Conservation (phyloP, 140 eudicot species). For the Oenanthe javanica region DNA sequence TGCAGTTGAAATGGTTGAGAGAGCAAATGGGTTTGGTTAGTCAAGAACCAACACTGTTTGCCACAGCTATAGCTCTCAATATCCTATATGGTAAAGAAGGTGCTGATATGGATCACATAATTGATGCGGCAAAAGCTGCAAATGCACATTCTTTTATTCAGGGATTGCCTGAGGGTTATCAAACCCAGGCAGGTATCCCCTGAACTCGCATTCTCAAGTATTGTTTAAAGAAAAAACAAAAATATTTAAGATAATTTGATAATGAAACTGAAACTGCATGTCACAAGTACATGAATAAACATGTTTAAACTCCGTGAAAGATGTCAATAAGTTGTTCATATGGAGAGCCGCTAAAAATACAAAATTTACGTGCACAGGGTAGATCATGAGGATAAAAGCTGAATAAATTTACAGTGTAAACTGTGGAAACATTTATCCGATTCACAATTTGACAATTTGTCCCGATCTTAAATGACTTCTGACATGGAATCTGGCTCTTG, state of each 20-base stretch:
- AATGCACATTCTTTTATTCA: conserved; percentile 65
- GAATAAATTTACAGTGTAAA: not conserved
- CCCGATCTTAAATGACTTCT: not conserved
- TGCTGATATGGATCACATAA: conserved; percentile 38
- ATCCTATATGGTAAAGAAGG: conserved; percentile 60
- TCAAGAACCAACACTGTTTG: conserved; percentile 85
- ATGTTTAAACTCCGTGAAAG: not conserved
- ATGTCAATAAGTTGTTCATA: not conserved
- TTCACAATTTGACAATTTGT: not conserved
- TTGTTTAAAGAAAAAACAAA: not conserved
- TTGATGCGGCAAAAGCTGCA: conserved; percentile 59
- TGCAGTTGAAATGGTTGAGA: conserved; percentile 67
- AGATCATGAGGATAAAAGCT: not conserved
- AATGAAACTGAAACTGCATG: not conserved
- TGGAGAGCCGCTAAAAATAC: not conserved
- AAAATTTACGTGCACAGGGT: not conserved
- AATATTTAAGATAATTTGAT: not conserved
- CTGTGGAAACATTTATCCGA: not conserved
- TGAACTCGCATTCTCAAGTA: not conserved
- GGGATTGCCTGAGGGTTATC: conserved; percentile 53
- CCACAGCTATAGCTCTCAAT: conserved; percentile 70
- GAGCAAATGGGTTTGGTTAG: conserved; percentile 81
- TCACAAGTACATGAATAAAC: not conserved
- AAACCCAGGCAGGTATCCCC: conserved; percentile 50
- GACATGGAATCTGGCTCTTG: not conserved